Conservation (phyloP, 2,329 filamentous ascomycete genomes). For the Neodidymelliopsis sp. region DNA sequence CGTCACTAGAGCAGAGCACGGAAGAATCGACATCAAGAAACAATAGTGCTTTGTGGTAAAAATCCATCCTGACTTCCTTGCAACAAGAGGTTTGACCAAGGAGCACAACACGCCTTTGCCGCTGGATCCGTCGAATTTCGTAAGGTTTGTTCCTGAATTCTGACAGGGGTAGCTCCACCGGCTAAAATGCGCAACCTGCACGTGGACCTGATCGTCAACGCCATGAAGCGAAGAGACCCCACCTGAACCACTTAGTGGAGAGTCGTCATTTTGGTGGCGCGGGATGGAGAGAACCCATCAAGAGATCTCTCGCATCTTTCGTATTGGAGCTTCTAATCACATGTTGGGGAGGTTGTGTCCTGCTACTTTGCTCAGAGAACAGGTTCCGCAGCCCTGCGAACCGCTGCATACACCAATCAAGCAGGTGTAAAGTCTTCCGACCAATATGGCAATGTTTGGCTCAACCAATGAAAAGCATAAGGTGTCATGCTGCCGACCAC, state of each 20-base stretch:
- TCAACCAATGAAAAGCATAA: slow-evolving; percentile 2
- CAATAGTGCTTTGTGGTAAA: too few species aligned
- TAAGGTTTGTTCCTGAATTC: slow-evolving; percentile 20
- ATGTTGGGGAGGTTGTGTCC: slow-evolving; percentile 1
- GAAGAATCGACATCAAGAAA: too few species aligned
- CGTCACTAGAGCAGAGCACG: too few species aligned
- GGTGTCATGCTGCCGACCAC: slow-evolving; percentile 9
- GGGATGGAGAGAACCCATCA: slow-evolving; percentile 7
- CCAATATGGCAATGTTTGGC: background rate
- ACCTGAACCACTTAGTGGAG: slow-evolving; percentile 15
- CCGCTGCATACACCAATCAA: slow-evolving; percentile 3
- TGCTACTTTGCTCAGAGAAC: background rate
- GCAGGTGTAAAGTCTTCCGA: slow-evolving; percentile 4
- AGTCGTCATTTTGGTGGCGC: slow-evolving; percentile 17
- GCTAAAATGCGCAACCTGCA: slow-evolving; percentile 30
- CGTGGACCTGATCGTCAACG: slow-evolving; percentile 30
- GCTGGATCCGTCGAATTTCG: slow-evolving; percentile 22
- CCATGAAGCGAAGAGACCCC: slow-evolving; percentile 24
- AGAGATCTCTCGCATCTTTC: background rate
- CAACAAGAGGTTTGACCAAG: background rate
- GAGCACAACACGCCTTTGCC: slow-evolving; percentile 24
- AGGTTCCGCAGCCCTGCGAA: slow-evolving; percentile 3
- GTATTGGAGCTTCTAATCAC: background rate
- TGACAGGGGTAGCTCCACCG: slow-evolving; percentile 20
- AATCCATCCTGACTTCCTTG: background rate